These are phyloP conservation scores for Dorcoceras hygrometricum DNA, from an alignment of 257 asterid species.

Conservation along the genomic window DNA sequence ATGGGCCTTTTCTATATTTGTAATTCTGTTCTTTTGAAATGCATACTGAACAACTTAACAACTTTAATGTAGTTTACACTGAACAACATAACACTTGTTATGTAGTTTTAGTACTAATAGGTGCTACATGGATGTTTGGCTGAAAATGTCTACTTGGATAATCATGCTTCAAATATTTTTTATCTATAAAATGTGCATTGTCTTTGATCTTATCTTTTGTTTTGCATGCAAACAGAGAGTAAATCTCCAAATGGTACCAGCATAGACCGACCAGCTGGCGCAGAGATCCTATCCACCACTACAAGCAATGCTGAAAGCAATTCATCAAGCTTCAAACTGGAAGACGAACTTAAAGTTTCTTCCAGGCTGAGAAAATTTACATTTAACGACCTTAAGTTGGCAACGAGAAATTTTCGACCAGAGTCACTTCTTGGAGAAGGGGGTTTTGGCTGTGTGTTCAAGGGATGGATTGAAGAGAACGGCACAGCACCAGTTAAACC, in stretches of 20 bases:
- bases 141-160: neutral
- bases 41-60: too few relatives aligned
- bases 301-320: slow-evolving; percentile 61
- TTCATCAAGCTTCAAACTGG: slow-evolving; percentile 57
- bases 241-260: slow-evolving; percentile 51
- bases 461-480: slow-evolving; percentile 78
- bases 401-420: slow-evolving; percentile 71
- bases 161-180: too few relatives aligned
- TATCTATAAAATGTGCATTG: neutral
- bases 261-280: slow-evolving; percentile 42
- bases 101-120: neutral
- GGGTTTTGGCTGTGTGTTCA: slow-evolving; percentile 69
- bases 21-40: neutral
- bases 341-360: slow-evolving; percentile 66
- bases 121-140: neutral
- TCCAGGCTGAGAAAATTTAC: slow-evolving; percentile 58
- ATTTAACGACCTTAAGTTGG: slow-evolving; percentile 60
- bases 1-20: neutral
- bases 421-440: slow-evolving; percentile 76
- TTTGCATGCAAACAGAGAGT: slow-evolving; percentile 36
- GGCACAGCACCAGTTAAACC: slow-evolving; percentile 71
- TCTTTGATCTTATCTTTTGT: slow-evolving; percentile 13
- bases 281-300: slow-evolving; percentile 48
- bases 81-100: neutral
- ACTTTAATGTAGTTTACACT: too few relatives aligned